Conservation (phyloP, 2,329 filamentous ascomycete genomes). For the Fusarium anguioides region DNA sequence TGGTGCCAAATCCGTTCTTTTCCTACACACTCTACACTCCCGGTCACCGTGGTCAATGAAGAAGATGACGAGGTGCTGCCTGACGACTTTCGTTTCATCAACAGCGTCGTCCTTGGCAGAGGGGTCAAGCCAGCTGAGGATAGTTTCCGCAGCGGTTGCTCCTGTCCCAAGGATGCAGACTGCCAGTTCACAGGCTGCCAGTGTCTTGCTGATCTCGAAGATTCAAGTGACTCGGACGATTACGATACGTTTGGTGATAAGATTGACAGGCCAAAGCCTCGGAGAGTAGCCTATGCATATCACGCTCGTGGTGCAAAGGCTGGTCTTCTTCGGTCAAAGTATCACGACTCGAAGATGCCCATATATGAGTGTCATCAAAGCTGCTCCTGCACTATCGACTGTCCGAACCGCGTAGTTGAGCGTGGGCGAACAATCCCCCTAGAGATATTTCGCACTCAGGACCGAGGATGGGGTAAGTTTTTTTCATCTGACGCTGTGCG, state of each 20-base stretch:
- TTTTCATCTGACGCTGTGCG: not conserved
- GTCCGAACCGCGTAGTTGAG: constrained; percentile 82
- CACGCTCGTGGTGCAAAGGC: constrained; percentile 63
- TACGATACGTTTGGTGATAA: constrained; percentile 44
- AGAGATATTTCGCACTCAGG: constrained; percentile 78
- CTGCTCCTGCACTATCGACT: constrained; percentile 72
- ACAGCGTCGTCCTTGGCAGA: constrained; percentile 66
- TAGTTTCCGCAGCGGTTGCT: constrained; percentile 76
- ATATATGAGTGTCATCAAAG: constrained; percentile 85
- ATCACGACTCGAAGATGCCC: constrained; percentile 66
- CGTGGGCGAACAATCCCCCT: constrained; percentile 76
- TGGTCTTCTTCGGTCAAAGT: constrained; percentile 63
- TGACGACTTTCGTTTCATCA: constrained; percentile 75
- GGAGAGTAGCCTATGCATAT: constrained; percentile 69
- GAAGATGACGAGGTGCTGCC: constrained; percentile 68
- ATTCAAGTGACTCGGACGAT: constrained; percentile 58
- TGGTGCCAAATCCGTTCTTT: constrained; percentile 71
- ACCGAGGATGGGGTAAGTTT: constrained; percentile 78
- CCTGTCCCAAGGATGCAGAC: constrained; percentile 69
- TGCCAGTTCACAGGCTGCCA: constrained; percentile 76
- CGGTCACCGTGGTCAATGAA: constrained; percentile 73
- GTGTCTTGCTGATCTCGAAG: constrained; percentile 73
- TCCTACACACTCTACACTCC: constrained; percentile 58
- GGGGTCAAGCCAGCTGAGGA: constrained; percentile 70
- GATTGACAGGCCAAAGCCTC: constrained; percentile 37